These are phyloP conservation scores for Myxozyma mucilagina DNA, from an alignment of 805 yeast genomes.

Conservation along the genomic window DNA sequence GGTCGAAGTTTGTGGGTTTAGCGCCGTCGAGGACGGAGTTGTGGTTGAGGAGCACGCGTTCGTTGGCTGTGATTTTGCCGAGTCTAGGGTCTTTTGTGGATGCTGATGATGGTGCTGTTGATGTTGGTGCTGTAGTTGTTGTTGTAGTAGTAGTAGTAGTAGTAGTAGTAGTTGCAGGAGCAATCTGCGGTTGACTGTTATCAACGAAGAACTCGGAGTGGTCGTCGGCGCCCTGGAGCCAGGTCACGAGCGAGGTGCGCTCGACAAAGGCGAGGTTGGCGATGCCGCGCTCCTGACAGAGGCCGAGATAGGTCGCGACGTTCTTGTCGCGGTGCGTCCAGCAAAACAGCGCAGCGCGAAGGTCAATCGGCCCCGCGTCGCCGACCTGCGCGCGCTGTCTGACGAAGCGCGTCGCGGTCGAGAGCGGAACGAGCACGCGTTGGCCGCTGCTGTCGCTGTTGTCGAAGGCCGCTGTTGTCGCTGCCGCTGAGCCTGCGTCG, in stretches of 20 bases:
- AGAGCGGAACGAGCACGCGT: slow-evolving; percentile 42
- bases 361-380: slow-evolving; percentile 37
- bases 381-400: slow-evolving; percentile 50
- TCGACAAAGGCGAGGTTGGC: slow-evolving; percentile 78
- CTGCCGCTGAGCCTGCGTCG: slow-evolving; percentile 43
- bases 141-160: too few species aligned
- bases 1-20: slow-evolving; percentile 39
- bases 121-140: neutral
- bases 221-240: slow-evolving; percentile 71
- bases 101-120: neutral
- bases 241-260: slow-evolving; percentile 77
- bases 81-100: slow-evolving; percentile 52
- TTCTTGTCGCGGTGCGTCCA: slow-evolving; percentile 74
- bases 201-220: slow-evolving; percentile 25
- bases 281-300: slow-evolving; percentile 63
- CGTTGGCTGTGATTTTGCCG: slow-evolving; percentile 49
- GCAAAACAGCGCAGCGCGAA: slow-evolving; percentile 69
- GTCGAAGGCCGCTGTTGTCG: slow-evolving; percentile 40
- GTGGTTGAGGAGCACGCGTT: slow-evolving; percentile 47
- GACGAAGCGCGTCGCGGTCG: slow-evolving; percentile 55
- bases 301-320: slow-evolving; percentile 77
- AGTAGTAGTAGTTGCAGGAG: too few species aligned
- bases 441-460: slow-evolving; percentile 30
- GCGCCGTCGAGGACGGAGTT: slow-evolving; percentile 44
- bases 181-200: too few species aligned